phyloP scores from a whole-genome alignment of 805 yeast genomes.

The Saturnispora serradocipensis region DNA sequence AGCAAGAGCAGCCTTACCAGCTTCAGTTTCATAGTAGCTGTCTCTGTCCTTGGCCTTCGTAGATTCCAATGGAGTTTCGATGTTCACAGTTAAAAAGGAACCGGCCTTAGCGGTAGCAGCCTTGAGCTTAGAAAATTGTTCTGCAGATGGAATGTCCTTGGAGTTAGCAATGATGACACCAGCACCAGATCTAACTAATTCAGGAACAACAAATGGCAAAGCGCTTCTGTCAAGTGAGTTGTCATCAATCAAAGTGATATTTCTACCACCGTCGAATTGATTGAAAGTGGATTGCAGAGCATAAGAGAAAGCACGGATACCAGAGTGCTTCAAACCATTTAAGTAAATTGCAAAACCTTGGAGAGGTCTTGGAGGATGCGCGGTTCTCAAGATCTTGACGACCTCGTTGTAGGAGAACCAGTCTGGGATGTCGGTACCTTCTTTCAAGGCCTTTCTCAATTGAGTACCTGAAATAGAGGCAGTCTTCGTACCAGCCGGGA shows the following conservation, averaged over 20 bases:
- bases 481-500: constrained; percentile 69
- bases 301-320: constrained; percentile 57
- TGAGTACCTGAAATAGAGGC: constrained; percentile 88
- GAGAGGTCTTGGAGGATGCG: constrained; percentile 81
- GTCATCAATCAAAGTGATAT: constrained; percentile 48
- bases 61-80: constrained; percentile 39
- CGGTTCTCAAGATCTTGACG: constrained; percentile 79
- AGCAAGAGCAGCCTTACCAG: constrained; percentile 33
- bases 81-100: constrained; percentile 42
- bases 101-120: constrained; percentile 40
- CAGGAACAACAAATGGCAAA: constrained; percentile 59
- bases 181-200: constrained; percentile 80
- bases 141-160: constrained; percentile 34
- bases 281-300: constrained; percentile 87
- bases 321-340: constrained; percentile 49
- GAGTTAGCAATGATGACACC: constrained; percentile 69
- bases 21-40: constrained; percentile 39
- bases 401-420: constrained; percentile 98
- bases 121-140: constrained; percentile 35
- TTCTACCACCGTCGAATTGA: constrained; percentile 80
- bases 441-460: constrained; percentile 76
- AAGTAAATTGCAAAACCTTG: constrained; percentile 84
- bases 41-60: constrained; percentile 40
- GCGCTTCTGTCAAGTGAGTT: constrained; percentile 25
- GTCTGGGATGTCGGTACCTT: constrained; percentile 83